Evolutionary conservation across 208 protist genomes (phyloP).

Genomic region (Leptomonas pyrrhocoris): DNA sequence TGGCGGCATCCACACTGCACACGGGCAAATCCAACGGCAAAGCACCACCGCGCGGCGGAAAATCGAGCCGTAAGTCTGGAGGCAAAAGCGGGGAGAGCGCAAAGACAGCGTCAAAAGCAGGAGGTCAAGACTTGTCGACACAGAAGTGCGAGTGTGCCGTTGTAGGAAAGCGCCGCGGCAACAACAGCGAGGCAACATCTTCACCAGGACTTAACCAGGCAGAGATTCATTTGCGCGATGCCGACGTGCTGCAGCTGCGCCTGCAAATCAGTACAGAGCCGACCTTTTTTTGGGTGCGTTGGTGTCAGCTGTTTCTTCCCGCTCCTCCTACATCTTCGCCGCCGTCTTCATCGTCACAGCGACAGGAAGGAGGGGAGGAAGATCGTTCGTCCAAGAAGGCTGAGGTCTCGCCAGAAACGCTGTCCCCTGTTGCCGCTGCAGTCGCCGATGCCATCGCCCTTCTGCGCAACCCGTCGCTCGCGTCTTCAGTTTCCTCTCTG

Average conservation of each 20-base stretch:
- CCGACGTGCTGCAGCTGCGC: conserved; percentile 8
- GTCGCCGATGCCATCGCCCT: background rate
- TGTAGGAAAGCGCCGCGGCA: background rate
- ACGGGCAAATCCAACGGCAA: background rate
- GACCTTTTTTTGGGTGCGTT: conserved; percentile 31
- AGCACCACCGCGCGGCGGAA: background rate
- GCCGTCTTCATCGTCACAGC: background rate
- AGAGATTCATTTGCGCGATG: background rate
- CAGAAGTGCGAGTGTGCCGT: background rate
- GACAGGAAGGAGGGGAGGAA: background rate
- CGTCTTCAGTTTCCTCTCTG: background rate
- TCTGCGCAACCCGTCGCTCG: conserved; percentile 8
- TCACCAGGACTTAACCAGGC: background rate
- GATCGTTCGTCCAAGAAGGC: background rate
- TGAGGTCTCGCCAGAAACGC: background rate
- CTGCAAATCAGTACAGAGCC: conserved; percentile 24
- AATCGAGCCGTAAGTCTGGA: background rate
- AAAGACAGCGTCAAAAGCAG: background rate
- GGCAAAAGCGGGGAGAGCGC: background rate
- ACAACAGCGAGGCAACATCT: background rate
- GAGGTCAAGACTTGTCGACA: background rate
- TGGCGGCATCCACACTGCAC: background rate
- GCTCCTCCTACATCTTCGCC: background rate
- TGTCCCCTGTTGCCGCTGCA: background rate
- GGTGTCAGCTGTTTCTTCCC: conserved; percentile 23